Conservation (phyloP, 176 grass and related monocot species). For the Lolium multiflorum region DNA sequence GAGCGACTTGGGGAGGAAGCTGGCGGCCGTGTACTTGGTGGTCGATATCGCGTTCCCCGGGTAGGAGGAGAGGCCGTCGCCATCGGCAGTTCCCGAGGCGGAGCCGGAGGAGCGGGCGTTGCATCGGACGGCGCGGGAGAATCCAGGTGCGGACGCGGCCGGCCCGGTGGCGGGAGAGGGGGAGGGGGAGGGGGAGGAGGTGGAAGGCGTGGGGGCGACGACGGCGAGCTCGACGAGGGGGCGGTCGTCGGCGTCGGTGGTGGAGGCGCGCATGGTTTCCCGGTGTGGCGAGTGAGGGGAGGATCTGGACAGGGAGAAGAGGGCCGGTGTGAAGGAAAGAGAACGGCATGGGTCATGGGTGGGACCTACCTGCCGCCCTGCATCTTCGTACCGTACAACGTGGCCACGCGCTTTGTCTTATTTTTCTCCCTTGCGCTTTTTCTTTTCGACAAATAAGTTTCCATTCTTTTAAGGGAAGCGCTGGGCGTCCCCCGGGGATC, state of each 20-base stretch:
- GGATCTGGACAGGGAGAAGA: conserved; percentile 33
- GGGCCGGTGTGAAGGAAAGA: neutral
- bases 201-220: neutral
- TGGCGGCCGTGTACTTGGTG: conserved; percentile 80
- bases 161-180: neutral
- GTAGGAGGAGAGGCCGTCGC: neutral
- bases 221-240: conserved; percentile 53
- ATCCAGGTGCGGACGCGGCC: conserved; percentile 19
- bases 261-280: conserved; percentile 43
- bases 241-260: conserved; percentile 44
- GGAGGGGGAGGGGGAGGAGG: neutral
- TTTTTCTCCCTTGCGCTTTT: neutral
- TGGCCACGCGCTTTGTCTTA: neutral
- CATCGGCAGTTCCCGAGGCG: neutral
- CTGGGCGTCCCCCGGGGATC: no score
- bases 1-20: conserved; percentile 86
- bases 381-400: neutral
- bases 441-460: no score
- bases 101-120: conserved; percentile 10
- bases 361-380: neutral
- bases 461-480: no score
- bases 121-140: conserved; percentile 55
- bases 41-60: conserved; percentile 74
- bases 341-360: neutral
- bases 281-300: neutral